Percentiles rank a stretch among this genome's conserved stretches.
Conservation (phyloP, 768 basidiomycete species). For the Lactifluus piperatus region DNA sequence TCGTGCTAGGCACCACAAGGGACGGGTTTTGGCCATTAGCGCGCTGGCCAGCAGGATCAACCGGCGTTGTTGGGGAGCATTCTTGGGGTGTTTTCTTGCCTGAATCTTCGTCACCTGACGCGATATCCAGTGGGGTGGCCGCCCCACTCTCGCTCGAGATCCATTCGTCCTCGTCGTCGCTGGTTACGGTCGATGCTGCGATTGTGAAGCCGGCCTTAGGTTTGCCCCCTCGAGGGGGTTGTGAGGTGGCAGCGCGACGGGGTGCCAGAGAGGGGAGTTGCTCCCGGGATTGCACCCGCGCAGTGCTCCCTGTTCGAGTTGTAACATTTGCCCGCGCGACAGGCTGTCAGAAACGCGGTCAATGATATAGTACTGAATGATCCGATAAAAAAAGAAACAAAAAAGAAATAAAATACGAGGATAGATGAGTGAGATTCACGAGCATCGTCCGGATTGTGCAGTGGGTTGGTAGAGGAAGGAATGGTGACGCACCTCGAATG, state of each 20-base stretch:
- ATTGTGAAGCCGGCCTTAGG: slow-evolving; percentile 51
- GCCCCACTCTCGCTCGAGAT: slow-evolving; percentile 72
- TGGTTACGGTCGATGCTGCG: slow-evolving; percentile 39
- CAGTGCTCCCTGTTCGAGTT: slow-evolving; percentile 10
- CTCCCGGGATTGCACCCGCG: slow-evolving; percentile 16
- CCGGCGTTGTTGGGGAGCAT: slow-evolving; percentile 9
- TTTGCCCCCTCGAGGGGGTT: slow-evolving; percentile 18
- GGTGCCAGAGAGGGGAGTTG: slow-evolving; percentile 13
- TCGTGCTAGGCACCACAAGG: slow-evolving; percentile 21
- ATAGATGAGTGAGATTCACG: not conserved
- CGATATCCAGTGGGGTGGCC: slow-evolving; percentile 43
- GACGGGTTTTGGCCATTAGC: slow-evolving; percentile 16
- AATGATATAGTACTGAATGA: not conserved
- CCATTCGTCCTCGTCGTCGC: slow-evolving; percentile 62
- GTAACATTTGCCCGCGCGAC: slow-evolving; percentile 6
- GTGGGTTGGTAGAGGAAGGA: not conserved
- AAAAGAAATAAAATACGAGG: not conserved
- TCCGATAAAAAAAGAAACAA: not conserved
- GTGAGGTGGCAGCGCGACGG: slow-evolving; percentile 1
- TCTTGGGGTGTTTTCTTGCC: slow-evolving; percentile 24
- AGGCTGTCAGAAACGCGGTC: not conserved
- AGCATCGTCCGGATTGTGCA: not conserved
- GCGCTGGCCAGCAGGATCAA: slow-evolving; percentile 5
- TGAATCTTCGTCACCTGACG: slow-evolving; percentile 34
- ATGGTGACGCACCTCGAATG: slow-evolving; percentile 37